Evolutionary conservation across 2,329 filamentous ascomycete species (phyloP), one percentile per base, ranked within the genome.

Genomic region (Dactylella cylindrospora): DNA sequence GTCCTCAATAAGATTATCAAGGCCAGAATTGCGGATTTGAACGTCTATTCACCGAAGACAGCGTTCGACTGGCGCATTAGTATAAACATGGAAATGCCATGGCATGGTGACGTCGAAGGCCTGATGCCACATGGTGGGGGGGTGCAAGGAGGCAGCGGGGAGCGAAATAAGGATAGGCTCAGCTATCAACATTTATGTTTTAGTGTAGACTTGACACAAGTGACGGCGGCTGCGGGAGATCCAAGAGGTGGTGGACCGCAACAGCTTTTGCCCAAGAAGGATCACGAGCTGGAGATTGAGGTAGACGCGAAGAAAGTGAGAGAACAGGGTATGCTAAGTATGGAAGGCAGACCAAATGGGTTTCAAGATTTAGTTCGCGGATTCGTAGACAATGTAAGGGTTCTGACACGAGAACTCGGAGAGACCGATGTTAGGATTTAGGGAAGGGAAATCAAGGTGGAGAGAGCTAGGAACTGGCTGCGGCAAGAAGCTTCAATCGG

Each of bases 1-100:
- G 75, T 90, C 2, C 74, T 91, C 8, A 85, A 84, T 59, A 90
- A 88, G 72, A 96, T 98, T 68, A 83, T 98, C 73, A 98, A 98
- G 76, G 83, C 84, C 20, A 83, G 90, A n/a, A 79, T 97, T 10
- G 84, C 82, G 20, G 90, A 98, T 71, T 76, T 96, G n/a, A 86
- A 95, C 68, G 80, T 98, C 13, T 85, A 86, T 73, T 86, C 89
- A 67, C 91, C 93, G 0, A 76, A 77, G 43, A 81, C 80, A 6
- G 81, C 82, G 2, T 87, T 96, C 70, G 93, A 98, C 73, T 95
- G 90, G 74, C 87, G 93, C 8, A 84, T 98, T 67, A 95, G 89
- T 69, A 84, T 98, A 70, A 97, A 95, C 70, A 80, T 98, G 1
- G 94, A 98, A 81, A 90, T 94, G 81, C 80, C 85, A 49, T 95